These are phyloP conservation scores for Taiozyma sp. DNA, from an alignment of 1,139 yeast species.

Conservation along the genomic window DNA sequence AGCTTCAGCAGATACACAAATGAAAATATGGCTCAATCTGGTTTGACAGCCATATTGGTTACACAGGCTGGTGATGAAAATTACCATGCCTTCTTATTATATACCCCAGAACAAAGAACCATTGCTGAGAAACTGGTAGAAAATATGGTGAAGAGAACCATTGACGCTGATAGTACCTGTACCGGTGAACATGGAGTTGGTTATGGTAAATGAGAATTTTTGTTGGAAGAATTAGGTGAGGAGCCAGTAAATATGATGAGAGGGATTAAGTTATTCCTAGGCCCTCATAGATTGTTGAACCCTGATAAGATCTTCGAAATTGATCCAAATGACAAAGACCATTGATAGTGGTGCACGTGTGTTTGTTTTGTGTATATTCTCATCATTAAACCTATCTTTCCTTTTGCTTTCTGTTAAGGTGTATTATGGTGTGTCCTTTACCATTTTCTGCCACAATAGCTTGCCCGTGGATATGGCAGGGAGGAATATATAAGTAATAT, in stretches of 20 bases:
- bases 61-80: conserved; percentile 72
- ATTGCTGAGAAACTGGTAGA: conserved; percentile 53
- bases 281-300: conserved; percentile 67
- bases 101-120: conserved; percentile 43
- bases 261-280: conserved; percentile 64
- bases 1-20: conserved; percentile 58
- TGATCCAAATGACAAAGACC: conserved; percentile 48
- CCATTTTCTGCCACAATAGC: not conserved
- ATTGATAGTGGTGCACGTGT: conserved; percentile 5
- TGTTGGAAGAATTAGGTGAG: conserved; percentile 63
- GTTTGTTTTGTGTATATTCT: too few relatives aligned
- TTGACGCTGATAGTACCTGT: conserved; percentile 74
- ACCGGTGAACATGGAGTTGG: conserved; percentile 94
- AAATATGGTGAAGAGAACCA: conserved; percentile 65
- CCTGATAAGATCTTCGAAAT: conserved; percentile 73
- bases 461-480: not conserved
- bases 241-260: conserved; percentile 72
- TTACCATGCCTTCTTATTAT: conserved; percentile 75
- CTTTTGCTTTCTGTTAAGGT: too few relatives aligned
- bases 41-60: conserved; percentile 51
- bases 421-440: not conserved
- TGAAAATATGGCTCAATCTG: conserved; percentile 50
- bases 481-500: too few relatives aligned
- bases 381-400: too few relatives aligned
- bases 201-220: conserved; percentile 65